A percentile compares a stretch with the other conserved stretches of the same genome.
Conservation (phyloP, 1,139 yeast genomes). For the Pneumocystis carinii region DNA sequence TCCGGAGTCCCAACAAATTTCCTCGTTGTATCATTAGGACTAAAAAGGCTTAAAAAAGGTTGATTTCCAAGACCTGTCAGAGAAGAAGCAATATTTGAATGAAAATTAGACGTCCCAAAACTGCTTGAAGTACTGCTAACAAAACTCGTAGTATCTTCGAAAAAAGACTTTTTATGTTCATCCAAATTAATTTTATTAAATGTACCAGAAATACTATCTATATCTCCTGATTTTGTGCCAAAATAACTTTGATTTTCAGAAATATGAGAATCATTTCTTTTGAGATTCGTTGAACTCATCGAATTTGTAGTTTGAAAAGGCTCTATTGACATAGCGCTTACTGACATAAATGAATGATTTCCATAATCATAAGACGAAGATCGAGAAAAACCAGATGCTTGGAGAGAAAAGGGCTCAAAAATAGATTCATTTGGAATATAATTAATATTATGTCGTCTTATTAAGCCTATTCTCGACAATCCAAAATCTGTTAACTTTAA, state of each 20-base stretch:
- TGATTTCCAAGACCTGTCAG: constrained; percentile 1
- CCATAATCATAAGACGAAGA: background rate
- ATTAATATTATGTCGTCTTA: constrained; percentile 46
- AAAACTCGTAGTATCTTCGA: constrained; percentile 3
- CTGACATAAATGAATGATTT: background rate
- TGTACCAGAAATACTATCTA: background rate
- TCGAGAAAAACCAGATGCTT: constrained; percentile 3
- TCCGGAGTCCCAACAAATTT: constrained; percentile 95
- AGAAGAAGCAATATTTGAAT: constrained; percentile 5
- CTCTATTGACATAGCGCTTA: background rate
- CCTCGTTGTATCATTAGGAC: constrained; percentile 41
- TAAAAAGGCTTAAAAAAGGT: constrained; percentile 48
- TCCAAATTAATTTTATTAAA: background rate
- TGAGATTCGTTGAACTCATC: background rate
- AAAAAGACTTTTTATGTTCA: background rate
- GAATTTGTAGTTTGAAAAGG: background rate
- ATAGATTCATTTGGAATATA: constrained; percentile 7
- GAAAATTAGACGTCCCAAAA: constrained; percentile 1
- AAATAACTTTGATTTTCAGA: background rate
- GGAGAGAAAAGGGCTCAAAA: background rate
- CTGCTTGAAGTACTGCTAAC: constrained; percentile 1
- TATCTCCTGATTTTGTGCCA: background rate
- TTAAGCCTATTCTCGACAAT: constrained; percentile 72
- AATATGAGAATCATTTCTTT: background rate
- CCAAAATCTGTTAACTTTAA: constrained; percentile 91